These are phyloP conservation scores for Talaromyces sp. DNA, from an alignment of 2,329 filamentous ascomycete genomes.

Conservation along the genomic window DNA sequence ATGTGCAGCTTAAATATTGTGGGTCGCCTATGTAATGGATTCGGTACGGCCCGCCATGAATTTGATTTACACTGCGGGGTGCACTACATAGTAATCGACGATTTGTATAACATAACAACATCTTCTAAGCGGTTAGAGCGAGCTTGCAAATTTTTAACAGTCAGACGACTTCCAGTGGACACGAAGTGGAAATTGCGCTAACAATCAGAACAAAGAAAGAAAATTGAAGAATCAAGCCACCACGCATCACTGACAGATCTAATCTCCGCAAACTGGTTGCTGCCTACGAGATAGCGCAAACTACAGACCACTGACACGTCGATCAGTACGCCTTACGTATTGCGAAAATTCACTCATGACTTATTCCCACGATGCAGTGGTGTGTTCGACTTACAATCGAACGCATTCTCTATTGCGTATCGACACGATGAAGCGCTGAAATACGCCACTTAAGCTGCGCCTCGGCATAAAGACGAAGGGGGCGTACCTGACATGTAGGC, in stretches of 20 bases:
- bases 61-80: not conserved
- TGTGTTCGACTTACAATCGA: not conserved
- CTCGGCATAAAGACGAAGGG: not conserved
- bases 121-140: not conserved
- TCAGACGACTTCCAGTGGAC: not conserved
- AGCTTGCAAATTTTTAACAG: not conserved
- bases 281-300: not conserved
- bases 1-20: not conserved
- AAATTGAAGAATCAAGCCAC: not conserved
- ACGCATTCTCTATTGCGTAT: not conserved
- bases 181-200: not conserved
- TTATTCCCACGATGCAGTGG: not conserved
- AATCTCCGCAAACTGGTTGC: not conserved
- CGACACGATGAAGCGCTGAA: not conserved
- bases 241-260: not conserved
- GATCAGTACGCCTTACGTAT: not conserved
- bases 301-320: not conserved
- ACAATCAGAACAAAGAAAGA: not conserved
- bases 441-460: not conserved
- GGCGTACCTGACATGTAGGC: not conserved
- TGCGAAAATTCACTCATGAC: not conserved
- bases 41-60: not conserved
- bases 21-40: not conserved
- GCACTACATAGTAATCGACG: too few relatives aligned
- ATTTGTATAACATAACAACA: too few relatives aligned